Evolutionary conservation across 208 protist species (phyloP), one percentile per base, ranked within the genome.

Genomic region (Blechomonas ayalai): DNA sequence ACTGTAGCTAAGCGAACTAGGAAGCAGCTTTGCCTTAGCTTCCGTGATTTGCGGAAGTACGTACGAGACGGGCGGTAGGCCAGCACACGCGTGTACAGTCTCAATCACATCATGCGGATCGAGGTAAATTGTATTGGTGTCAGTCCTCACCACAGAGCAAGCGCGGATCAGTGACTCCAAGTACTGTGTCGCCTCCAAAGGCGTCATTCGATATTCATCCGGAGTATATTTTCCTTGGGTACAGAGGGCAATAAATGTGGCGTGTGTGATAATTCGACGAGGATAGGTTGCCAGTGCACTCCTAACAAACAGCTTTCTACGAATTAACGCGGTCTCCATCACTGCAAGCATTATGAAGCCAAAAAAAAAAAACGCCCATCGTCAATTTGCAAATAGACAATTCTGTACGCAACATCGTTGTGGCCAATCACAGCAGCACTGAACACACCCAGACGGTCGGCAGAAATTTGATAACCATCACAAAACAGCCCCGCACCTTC

Each of bases 71-170:
- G 59, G 62, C n/a, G 81, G 70, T 15, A 90, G 52, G 0, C 65
- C 53, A 5, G 45, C 27, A 23, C 50, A 64, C n/a, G 73, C 2
- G 46, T 90, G 67, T 22, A 85, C 81, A 12, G 70, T 59, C 33
- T 85, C 68, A 4, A 83, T 59, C 0, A 79, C 63, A 19, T 64
- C 53, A 40, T 50, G 46, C 1, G 73, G 64, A 36, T 67, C 43
- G 1, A 59, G 16, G 40, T 82, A 78, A 3, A 51, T 29, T 13
- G 75, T 32, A 26, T 66, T 59, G 8, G 67, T 59, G 2, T 37
- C 51, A 6, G 76, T 27, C 1, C 63, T 36, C 0, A 82, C 52
- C 0, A 73, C 40, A 12, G 64, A 31, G 51, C 62, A 46, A 51
- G 61, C 49, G 19, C 26, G 32, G 9, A 65, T 67, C 19, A 90